Evolutionary conservation across 2,329 filamentous ascomycete genomes (phyloP), one percentile per base, ranked within the genome.

Genomic region (Colletotrichum australisinense): DNA sequence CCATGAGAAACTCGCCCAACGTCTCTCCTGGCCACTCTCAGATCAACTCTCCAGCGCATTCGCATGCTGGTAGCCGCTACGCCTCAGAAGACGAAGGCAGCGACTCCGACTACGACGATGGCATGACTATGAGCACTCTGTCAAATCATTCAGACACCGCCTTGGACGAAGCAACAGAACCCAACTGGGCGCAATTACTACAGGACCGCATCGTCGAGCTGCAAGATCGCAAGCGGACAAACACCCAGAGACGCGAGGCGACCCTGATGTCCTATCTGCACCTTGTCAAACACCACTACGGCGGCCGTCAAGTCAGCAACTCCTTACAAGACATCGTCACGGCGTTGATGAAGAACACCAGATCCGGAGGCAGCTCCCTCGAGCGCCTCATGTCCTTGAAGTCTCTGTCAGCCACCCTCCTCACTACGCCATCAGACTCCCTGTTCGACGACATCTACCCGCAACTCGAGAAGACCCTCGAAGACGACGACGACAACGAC

Each of bases 201-300:
- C 85, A 88, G 32, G 88, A 92, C 74, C 89, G 92, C 71, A 91
- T 97, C 75, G 87, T 92, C 60, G 91, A 93, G 76, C 89, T 97
- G 32, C 87, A 93, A 67, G 87, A 89, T 74, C 92, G 94, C 78
- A 97, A 97, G 86, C 91, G 93, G 76, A 94, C 92, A 82, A 95
- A 92, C 76, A 89, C 88, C 28, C 90, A 93, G 75, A 90, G 91
- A 26, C 90, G 95, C 65, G 93, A 95, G 78, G 86, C 90, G 53
- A 88, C 88, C 35, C 84, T 95, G 62, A 85, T 84, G 57, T 86
- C 86, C 1, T 94, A 92, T 80, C 87, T 88, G 53, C 88, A 92
- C 64, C 86, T 94, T 24, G 81, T 95, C 64, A 93, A 92, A 74
- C 88, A 90, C 58, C 91, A 93, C 77, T 94, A 90, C 79, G 89